phyloP scores from a whole-genome alignment of 1,284 basidiomycete genomes.

The Leccinum ponderosum region DNA sequence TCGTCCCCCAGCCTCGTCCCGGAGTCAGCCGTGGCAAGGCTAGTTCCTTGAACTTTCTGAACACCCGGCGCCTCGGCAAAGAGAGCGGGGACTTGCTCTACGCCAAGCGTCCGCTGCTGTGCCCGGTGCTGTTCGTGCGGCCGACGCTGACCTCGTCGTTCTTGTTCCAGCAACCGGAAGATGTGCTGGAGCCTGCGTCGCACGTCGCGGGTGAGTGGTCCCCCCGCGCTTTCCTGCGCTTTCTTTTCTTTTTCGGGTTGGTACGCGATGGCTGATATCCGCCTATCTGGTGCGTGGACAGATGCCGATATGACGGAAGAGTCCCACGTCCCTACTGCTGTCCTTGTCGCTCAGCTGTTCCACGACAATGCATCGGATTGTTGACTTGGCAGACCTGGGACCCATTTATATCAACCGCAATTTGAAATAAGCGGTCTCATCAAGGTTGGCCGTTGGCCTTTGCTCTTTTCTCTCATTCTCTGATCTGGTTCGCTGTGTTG shows the following conservation, averaged over 20 bases:
- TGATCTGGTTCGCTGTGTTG: slow-evolving; percentile 2
- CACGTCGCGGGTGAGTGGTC: slow-evolving; percentile 51
- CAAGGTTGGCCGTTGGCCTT: slow-evolving; percentile 40
- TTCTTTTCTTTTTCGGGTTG: neutral
- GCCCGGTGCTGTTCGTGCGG: slow-evolving; percentile 67
- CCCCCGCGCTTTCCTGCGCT: neutral
- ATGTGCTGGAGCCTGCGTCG: slow-evolving; percentile 57
- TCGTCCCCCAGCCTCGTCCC: neutral
- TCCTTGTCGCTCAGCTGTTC: slow-evolving; percentile 60
- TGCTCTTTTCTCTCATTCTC: neutral
- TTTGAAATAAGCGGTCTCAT: slow-evolving; percentile 46
- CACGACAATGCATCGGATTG: slow-evolving; percentile 34
- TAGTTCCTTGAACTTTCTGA: neutral
- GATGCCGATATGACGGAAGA: slow-evolving; percentile 45
- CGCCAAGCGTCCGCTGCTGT: slow-evolving; percentile 58
- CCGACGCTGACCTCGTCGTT: slow-evolving; percentile 48
- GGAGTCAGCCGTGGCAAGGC: neutral
- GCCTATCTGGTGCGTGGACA: neutral
- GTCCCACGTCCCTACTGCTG: slow-evolving; percentile 65
- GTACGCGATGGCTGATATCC: neutral
- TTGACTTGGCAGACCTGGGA: slow-evolving; percentile 13
- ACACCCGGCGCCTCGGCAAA: slow-evolving; percentile 14
- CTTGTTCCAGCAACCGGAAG: slow-evolving; percentile 67
- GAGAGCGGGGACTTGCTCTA: slow-evolving; percentile 42
- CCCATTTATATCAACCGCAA: slow-evolving; percentile 20